These are phyloP conservation scores for Pulveroboletus sp. DNA, from an alignment of 768 basidiomycete species.

Conservation along the genomic window DNA sequence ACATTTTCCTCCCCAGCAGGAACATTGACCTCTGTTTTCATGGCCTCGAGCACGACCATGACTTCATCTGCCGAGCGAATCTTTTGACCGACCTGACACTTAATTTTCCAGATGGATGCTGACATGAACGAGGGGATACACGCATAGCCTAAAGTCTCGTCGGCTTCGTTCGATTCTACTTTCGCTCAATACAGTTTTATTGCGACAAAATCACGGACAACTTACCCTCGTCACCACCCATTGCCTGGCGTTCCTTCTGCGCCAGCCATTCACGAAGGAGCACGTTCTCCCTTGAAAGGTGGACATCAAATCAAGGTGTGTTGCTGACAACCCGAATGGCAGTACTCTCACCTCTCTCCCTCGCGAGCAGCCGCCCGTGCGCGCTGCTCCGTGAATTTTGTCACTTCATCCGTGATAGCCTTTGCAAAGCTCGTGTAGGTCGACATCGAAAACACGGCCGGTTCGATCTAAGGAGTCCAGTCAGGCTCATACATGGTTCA, in stretches of 20 bases:
- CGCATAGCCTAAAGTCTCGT: slow-evolving; percentile 2
- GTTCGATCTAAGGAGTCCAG: slow-evolving; percentile 41
- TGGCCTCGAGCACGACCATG: slow-evolving; percentile 54
- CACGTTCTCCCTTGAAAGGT: slow-evolving; percentile 35
- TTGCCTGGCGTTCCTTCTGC: slow-evolving; percentile 19
- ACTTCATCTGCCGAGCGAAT: slow-evolving; percentile 41
- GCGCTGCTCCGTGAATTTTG: slow-evolving; percentile 40
- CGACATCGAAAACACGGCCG: slow-evolving; percentile 49
- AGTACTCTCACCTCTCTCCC: slow-evolving; percentile 36
- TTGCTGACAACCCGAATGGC: background rate
- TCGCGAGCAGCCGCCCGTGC: slow-evolving; percentile 34
- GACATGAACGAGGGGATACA: slow-evolving; percentile 36
- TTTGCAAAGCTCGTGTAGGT: slow-evolving; percentile 43
- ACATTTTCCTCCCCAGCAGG: slow-evolving; percentile 42
- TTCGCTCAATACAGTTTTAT: background rate
- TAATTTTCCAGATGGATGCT: slow-evolving; percentile 51
- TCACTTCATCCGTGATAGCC: slow-evolving; percentile 40
- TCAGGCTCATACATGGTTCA: slow-evolving; percentile 4
- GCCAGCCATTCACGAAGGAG: slow-evolving; percentile 44
- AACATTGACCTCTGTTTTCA: slow-evolving; percentile 61
- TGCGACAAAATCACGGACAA: background rate
- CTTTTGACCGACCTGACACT: slow-evolving; percentile 38
- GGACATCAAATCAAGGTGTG: too few relatives aligned
- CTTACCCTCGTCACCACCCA: slow-evolving; percentile 3
- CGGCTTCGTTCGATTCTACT: background rate